A percentile compares a stretch with the other conserved stretches of the same genome.
These are phyloP conservation scores for Apostasia ramifera DNA, from an alignment of 106 monocot genomes.

Conservation along the genomic window DNA sequence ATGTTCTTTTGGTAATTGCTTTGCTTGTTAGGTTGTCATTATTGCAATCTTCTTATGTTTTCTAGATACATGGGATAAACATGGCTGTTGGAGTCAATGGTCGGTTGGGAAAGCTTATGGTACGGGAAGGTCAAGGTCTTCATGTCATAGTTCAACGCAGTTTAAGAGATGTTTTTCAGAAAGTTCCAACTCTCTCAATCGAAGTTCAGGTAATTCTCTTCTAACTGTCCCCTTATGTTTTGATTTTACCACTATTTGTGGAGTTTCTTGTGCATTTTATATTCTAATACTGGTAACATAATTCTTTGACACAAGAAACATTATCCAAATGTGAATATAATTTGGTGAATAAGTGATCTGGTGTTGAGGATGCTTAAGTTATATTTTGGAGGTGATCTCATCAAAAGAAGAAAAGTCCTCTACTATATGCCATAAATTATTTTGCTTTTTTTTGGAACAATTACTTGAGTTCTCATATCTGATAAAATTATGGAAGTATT, in stretches of 20 bases:
- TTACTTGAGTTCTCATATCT: too few relatives aligned
- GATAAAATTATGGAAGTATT: too few relatives aligned
- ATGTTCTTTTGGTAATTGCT: neutral
- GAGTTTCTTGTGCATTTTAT: neutral
- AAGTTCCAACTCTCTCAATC: constrained; percentile 79
- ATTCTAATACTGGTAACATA: neutral
- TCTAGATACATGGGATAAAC: constrained; percentile 82
- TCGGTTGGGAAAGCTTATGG: constrained; percentile 71
- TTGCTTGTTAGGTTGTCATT: neutral
- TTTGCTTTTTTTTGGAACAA: too few relatives aligned
- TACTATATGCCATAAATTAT: too few relatives aligned
- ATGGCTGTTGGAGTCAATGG: constrained; percentile 82
- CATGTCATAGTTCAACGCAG: constrained; percentile 77
- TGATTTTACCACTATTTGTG: neutral
- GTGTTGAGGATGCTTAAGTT: too few relatives aligned
- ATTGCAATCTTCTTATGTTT: neutral
- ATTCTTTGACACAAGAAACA: too few relatives aligned
- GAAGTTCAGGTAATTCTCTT: constrained; percentile 58
- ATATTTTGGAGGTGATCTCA: too few relatives aligned
- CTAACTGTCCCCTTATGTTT: too few relatives aligned
- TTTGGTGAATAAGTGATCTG: too few relatives aligned
- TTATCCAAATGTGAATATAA: too few relatives aligned
- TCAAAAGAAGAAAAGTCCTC: too few relatives aligned
- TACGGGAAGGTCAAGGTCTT: constrained; percentile 63
- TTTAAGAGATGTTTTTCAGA: constrained; percentile 85